Conservation (phyloP, 495 filamentous ascomycete genomes). For the Xylaria scruposa region DNA sequence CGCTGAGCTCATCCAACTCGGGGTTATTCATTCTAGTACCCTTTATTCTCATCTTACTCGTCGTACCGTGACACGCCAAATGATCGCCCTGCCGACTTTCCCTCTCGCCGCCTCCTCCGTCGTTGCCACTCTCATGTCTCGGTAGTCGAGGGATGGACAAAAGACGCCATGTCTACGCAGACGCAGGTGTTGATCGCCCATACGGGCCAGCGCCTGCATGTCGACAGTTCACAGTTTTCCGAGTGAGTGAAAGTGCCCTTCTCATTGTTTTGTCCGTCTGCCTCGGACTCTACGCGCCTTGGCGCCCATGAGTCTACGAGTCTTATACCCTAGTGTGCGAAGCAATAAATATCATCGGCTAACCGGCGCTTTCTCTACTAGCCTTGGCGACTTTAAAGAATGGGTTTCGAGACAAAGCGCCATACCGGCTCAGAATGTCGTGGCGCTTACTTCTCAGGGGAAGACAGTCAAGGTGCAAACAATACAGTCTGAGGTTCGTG, state of each 20-base stretch:
- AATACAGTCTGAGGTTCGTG: conserved; percentile 74
- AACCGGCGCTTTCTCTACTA: conserved; percentile 31
- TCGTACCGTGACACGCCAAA: not conserved
- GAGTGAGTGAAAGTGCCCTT: conserved; percentile 59
- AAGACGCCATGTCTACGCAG: conserved; percentile 65
- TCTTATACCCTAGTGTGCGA: conserved; percentile 7
- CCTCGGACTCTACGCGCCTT: not conserved
- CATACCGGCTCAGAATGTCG: conserved; percentile 74
- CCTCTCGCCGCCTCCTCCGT: not conserved
- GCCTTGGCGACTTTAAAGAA: conserved; percentile 68
- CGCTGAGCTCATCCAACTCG: conserved; percentile 3
- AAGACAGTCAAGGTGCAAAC: conserved; percentile 79
- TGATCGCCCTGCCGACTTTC: not conserved
- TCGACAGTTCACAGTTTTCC: conserved; percentile 71
- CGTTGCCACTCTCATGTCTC: conserved; percentile 10
- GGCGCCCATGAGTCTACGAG: not conserved
- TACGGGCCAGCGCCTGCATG: conserved; percentile 79
- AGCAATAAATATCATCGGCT: conserved; percentile 28
- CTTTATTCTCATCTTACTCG: conserved; percentile 6
- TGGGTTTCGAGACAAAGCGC: conserved; percentile 71
- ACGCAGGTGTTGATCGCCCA: conserved; percentile 86
- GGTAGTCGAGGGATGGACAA: conserved; percentile 40
- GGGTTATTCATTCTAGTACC: not conserved
- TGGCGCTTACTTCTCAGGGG: conserved; percentile 81
- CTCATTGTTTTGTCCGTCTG: conserved; percentile 2